A percentile compares a stretch with the other conserved stretches of the same genome.
Evolutionary conservation across 352 stramenopile genomes (phyloP).

Genomic region (Elongisporangium senticosum): DNA sequence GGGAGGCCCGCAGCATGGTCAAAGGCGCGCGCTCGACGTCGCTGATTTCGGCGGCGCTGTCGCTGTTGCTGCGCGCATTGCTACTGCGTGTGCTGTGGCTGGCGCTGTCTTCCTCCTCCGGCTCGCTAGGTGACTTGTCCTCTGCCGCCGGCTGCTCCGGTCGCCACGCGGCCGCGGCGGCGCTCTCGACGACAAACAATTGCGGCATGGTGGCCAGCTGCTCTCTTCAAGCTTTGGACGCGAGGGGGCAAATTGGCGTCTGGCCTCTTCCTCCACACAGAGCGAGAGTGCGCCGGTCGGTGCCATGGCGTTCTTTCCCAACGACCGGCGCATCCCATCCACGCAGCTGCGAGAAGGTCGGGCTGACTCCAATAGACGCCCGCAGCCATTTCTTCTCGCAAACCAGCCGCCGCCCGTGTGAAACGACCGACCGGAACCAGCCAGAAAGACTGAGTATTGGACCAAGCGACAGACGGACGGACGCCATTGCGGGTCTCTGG

Average conservation of each 20-base stretch:
- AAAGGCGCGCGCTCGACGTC: slow-evolving; percentile 10
- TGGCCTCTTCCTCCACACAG: not conserved
- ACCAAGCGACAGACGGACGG: not conserved
- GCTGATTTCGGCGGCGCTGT: not conserved
- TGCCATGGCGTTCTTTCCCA: not conserved
- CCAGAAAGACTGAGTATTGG: not conserved
- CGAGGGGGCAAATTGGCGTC: not conserved
- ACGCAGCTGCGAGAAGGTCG: not conserved
- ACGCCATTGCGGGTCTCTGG: not conserved
- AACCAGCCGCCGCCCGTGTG: not conserved
- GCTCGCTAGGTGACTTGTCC: not conserved
- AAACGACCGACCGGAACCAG: not conserved
- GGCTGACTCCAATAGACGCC: not conserved
- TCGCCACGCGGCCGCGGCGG: not conserved
- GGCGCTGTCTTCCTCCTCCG: not conserved
- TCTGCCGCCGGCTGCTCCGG: not conserved
- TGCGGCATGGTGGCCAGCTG: not conserved
- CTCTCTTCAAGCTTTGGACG: not conserved
- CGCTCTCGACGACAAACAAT: not conserved
- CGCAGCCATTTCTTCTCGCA: not conserved
- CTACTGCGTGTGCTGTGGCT: slow-evolving; percentile 2
- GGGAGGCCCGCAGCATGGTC: slow-evolving; percentile 17
- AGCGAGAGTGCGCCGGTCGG: not conserved
- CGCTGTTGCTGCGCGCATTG: slow-evolving; percentile 8
- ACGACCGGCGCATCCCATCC: not conserved